Percentiles rank a stretch among this genome's conserved stretches.
Conservation (phyloP, 768 basidiomycete species). For the Ephemerocybe angulata region DNA sequence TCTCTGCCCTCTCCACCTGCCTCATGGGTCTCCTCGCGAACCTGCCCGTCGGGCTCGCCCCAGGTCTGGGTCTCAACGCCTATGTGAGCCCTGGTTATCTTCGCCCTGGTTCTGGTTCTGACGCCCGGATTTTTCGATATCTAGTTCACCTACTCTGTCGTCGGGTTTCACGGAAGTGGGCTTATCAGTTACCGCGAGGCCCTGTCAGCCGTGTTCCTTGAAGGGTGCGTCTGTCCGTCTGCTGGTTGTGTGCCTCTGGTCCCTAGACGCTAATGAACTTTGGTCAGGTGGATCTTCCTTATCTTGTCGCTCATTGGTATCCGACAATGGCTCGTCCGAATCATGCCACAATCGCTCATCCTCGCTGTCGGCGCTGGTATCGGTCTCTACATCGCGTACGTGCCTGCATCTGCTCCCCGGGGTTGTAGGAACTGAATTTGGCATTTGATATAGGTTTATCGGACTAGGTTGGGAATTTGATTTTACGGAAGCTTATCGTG, state of each 20-base stretch:
- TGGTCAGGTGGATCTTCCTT: conserved; percentile 73
- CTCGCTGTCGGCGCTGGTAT: conserved; percentile 85
- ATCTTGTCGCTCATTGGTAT: conserved; percentile 75
- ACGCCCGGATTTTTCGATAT: neutral
- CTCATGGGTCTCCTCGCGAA: conserved; percentile 85
- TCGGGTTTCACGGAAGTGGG: conserved; percentile 77
- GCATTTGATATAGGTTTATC: conserved; percentile 51
- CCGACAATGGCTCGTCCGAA: conserved; percentile 84
- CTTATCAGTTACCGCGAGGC: conserved; percentile 76
- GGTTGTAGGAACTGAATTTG: conserved; percentile 6
- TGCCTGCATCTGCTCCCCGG: conserved; percentile 13
- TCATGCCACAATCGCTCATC: conserved; percentile 85
- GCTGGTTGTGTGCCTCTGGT: conserved; percentile 7
- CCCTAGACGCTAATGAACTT: neutral
- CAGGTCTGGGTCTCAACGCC: conserved; percentile 80
- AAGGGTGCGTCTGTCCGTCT: conserved; percentile 78
- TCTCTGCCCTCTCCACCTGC: conserved; percentile 69
- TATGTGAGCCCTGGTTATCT: conserved; percentile 47
- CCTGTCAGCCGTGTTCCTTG: conserved; percentile 74
- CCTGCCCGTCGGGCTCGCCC: conserved; percentile 85
- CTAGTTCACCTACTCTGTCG: conserved; percentile 84
- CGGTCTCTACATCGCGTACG: conserved; percentile 81
- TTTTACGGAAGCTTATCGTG: neutral
- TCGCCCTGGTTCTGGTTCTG: neutral
- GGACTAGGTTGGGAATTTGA: conserved; percentile 49